Percentiles rank a stretch among this genome's conserved stretches.
These are phyloP conservation scores for Leptomonas pyrrhocoris DNA, from an alignment of 208 protist genomes.

Conservation along the genomic window DNA sequence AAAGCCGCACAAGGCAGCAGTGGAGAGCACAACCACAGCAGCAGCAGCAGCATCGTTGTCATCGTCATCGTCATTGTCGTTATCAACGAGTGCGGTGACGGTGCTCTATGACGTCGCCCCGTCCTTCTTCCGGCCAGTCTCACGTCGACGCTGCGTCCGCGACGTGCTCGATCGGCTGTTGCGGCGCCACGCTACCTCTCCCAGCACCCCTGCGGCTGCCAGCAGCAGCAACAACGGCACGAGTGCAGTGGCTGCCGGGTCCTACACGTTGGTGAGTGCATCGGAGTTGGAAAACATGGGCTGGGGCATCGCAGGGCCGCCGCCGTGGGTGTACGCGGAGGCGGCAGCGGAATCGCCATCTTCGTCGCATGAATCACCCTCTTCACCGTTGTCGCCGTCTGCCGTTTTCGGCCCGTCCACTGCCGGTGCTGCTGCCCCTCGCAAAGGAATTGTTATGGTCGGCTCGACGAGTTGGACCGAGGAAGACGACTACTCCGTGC, in stretches of 20 bases:
- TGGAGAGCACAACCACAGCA: neutral
- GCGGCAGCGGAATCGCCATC: conserved; percentile 13
- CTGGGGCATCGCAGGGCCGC: conserved; percentile 70
- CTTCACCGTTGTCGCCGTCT: neutral
- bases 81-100: conserved; percentile 29
- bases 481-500: conserved; percentile 96
- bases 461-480: conserved; percentile 95
- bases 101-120: conserved; percentile 82
- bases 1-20: too few species aligned
- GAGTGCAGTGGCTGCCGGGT: neutral
- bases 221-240: conserved; percentile 4
- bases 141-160: conserved; percentile 46
- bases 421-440: neutral
- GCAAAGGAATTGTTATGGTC: conserved; percentile 81
- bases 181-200: conserved; percentile 10
- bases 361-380: conserved; percentile 9
- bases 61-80: too few species aligned
- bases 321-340: conserved; percentile 58
- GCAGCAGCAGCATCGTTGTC: neutral
- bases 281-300: conserved; percentile 23
- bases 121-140: conserved; percentile 65
- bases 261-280: conserved; percentile 19
- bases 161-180: conserved; percentile 56
- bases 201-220: neutral
- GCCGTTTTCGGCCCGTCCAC: neutral